phyloP scores from a whole-genome alignment of 805 yeast genomes.

The Saccharomycopsis oosterbeekiorum region DNA sequence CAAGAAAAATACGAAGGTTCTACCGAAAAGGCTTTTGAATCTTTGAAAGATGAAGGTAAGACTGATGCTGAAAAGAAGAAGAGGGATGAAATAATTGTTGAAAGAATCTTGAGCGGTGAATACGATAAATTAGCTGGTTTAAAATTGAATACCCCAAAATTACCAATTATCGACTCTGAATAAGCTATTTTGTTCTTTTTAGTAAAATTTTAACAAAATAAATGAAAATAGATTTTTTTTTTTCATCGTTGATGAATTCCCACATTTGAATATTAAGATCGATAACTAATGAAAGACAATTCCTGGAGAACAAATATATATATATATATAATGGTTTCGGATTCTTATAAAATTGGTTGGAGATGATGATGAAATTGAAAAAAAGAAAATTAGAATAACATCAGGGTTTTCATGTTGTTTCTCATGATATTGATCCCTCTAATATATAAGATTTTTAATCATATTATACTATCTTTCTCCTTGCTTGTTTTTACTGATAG shows the following conservation, averaged over 20 bases:
- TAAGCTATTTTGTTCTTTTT: not conserved
- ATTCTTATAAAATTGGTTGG: too few relatives aligned
- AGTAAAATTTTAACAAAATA: not conserved
- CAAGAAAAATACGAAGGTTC: slow-evolving; percentile 54
- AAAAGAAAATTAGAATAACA: too few relatives aligned
- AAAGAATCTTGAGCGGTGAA: slow-evolving; percentile 74
- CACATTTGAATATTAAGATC: not conserved
- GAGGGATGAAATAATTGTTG: slow-evolving; percentile 70
- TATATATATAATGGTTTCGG: too few relatives aligned
- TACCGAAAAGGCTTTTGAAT: slow-evolving; percentile 42
- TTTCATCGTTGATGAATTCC: not conserved
- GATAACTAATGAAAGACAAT: not conserved
- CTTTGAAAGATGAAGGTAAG: slow-evolving; percentile 29
- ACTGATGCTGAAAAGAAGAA: slow-evolving; percentile 48
- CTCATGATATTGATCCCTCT: too few relatives aligned
- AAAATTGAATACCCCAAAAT: slow-evolving; percentile 32
- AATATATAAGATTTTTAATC: too few relatives aligned
- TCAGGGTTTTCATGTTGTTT: not conserved
- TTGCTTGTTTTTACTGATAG: too few relatives aligned
- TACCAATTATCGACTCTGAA: slow-evolving; percentile 15
- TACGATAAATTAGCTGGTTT: slow-evolving; percentile 61
- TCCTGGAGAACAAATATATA: not conserved
- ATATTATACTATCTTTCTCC: too few relatives aligned
- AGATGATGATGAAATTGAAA: too few relatives aligned
- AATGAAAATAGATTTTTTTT: not conserved